Evolutionary conservation across 306 rosid genomes (phyloP).

Genomic region (Echinosophora koreensis): DNA sequence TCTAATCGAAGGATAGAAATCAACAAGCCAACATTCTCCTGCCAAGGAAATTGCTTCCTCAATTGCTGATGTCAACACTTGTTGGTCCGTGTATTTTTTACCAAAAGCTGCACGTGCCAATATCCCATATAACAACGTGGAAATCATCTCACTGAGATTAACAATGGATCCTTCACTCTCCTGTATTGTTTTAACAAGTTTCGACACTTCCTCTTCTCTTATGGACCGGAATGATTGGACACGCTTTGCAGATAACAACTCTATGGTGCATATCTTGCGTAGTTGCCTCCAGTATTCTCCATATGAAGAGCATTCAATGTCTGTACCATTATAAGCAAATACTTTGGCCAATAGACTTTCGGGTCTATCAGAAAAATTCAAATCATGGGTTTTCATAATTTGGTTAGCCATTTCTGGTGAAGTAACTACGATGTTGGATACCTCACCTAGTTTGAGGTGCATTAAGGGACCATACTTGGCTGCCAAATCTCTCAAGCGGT

Average conservation of each 20-base stretch:
- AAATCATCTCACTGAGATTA: constrained; percentile 39
- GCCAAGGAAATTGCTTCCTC: neutral
- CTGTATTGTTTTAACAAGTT: neutral
- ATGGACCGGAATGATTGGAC: constrained; percentile 24
- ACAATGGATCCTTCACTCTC: constrained; percentile 38
- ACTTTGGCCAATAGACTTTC: neutral
- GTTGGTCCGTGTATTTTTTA: neutral
- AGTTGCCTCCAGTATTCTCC: constrained; percentile 41
- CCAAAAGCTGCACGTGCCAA: constrained; percentile 36
- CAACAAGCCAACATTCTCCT: constrained; percentile 36
- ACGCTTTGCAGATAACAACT: constrained; percentile 36
- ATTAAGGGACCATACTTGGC: constrained; percentile 44
- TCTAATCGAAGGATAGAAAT: constrained; percentile 41
- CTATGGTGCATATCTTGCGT: constrained; percentile 32
- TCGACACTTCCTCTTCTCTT: constrained; percentile 45
- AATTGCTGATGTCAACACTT: constrained; percentile 12
- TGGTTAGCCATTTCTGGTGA: constrained; percentile 45
- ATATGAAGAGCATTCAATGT: constrained; percentile 23
- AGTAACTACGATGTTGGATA: constrained; percentile 27
- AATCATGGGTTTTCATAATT: constrained; percentile 41
- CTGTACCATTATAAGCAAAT: neutral
- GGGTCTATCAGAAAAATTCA: constrained; percentile 36
- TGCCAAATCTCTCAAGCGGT: constrained; percentile 36
- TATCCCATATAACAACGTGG: constrained; percentile 4
- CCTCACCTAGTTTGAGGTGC: constrained; percentile 43